A percentile compares a stretch with the other conserved stretches of the same genome.
phyloP scores from a whole-genome alignment of 495 filamentous ascomycete species.

The Podospora anserina region DNA sequence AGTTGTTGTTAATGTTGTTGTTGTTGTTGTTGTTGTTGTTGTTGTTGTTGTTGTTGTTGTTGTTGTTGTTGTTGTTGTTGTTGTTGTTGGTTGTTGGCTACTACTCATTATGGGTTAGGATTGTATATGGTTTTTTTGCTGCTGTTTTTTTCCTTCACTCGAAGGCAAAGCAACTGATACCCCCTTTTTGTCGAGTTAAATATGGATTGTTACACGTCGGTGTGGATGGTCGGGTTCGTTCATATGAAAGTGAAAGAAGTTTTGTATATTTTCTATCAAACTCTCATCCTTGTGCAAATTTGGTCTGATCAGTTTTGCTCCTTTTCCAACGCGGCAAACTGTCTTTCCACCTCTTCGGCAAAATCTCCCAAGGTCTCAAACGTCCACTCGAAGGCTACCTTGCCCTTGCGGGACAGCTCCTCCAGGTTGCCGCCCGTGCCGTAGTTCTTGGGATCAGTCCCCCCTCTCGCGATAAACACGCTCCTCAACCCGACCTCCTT shows the following conservation, averaged over 20 bases:
- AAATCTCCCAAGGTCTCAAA: constrained; percentile 69
- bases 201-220: not conserved
- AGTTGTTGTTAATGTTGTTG: no score
- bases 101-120: not conserved
- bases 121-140: not conserved
- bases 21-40: not conserved
- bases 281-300: no score
- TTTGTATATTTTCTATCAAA: not conserved
- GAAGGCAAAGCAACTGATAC: not conserved
- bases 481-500: constrained; percentile 58
- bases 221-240: not conserved
- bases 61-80: not conserved
- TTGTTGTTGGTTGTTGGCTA: not conserved
- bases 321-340: constrained; percentile 37
- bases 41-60: no score
- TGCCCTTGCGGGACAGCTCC: constrained; percentile 38
- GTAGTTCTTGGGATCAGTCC: constrained; percentile 42
- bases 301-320: not conserved
- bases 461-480: constrained; percentile 67
- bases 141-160: not conserved
- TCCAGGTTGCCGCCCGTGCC: constrained; percentile 42
- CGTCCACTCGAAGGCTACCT: constrained; percentile 42
- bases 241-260: not conserved
- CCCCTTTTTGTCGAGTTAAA: constrained; percentile 1
- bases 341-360: constrained; percentile 63